phyloP scores from a whole-genome alignment of 1,284 basidiomycete genomes.

The Apiotrichum montevideense region DNA sequence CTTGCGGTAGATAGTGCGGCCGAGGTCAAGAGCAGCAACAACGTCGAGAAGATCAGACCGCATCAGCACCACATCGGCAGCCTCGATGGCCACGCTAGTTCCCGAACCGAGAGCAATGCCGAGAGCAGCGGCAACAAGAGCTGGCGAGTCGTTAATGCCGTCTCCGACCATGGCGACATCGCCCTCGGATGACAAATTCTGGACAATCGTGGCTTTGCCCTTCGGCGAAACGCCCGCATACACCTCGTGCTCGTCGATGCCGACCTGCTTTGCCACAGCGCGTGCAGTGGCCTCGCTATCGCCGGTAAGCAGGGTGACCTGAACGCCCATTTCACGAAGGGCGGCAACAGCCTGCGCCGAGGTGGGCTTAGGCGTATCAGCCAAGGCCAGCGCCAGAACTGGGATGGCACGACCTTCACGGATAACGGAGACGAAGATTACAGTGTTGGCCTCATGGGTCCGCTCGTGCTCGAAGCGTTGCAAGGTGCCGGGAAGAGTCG shows the following conservation, averaged over 20 bases:
- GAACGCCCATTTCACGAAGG: conserved; percentile 76
- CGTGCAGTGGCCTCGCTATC: conserved; percentile 74
- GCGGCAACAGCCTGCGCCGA: conserved; percentile 73
- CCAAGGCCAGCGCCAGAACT: conserved; percentile 66
- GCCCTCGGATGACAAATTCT: conserved; percentile 59
- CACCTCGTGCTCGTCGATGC: conserved; percentile 70
- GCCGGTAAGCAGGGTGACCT: conserved; percentile 85
- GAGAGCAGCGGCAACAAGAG: conserved; percentile 87
- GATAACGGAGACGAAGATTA: conserved; percentile 71
- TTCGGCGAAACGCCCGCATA: conserved; percentile 87
- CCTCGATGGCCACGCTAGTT: conserved; percentile 94
- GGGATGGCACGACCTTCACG: conserved; percentile 49
- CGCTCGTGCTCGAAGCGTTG: conserved; percentile 62
- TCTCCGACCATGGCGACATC: conserved; percentile 96
- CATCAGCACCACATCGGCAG: conserved; percentile 97
- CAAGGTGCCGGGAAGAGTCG: conserved; percentile 54
- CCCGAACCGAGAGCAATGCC: conserved; percentile 95
- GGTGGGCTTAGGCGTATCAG: conserved; percentile 76
- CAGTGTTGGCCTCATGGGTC: conserved; percentile 65
- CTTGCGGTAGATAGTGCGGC: conserved; percentile 78
- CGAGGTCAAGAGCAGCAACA: conserved; percentile 88
- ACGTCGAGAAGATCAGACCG: conserved; percentile 92
- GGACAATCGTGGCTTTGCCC: conserved; percentile 77
- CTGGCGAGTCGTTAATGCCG: conserved; percentile 97
- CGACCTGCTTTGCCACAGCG: conserved; percentile 79